Base-by-base conservation (phyloP, 208 protist genomes). In the Crithidia acanthocephali region DNA sequence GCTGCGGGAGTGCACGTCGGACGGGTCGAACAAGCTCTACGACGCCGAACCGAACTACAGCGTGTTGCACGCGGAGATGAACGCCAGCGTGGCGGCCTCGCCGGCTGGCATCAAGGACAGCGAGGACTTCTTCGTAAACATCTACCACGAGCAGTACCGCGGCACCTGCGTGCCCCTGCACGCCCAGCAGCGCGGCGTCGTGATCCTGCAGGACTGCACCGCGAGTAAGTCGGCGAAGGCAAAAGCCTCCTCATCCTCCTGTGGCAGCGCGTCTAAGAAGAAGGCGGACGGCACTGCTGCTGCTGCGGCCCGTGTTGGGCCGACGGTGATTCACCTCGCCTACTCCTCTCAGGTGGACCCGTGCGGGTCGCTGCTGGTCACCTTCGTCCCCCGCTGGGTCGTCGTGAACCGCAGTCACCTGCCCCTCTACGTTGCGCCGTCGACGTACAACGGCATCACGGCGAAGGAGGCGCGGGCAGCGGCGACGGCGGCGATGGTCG, bases 341-440 rank as follows among this genome's bases (percentile, higher is more conserved):
- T 95, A 93, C 76, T 58, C 83, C 6, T 83, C 83, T 0, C 61
- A 84, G 44, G 60, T 94, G 18, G 83, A 89, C 50, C 76, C 80
- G 59, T 80, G 61, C 61, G 90, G 92, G 6, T 71, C 83, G 1
- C 48, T 85, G 20, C 80, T 90, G 25, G 87, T 97, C 28, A 83
- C 72, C n/a, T 87, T 97, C 60, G 84, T 86, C 9, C 90, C 90
- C 25, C 92, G 90, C 7, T 97, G 92, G 90, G 71, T 94, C 22
- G 25, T 97, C n/a, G 84, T 91, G 20, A 97, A 97, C 76, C 86
- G 88, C 66, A 92, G 73, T 25, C 68, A 68, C 22, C 59, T 77
- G 9, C 74, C 81, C 11, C 71, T 96, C 20, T 92, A 88, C 70
- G 80, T 90, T 10, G 86, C 81, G 4, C 80, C 84, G 47, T 72